These are phyloP conservation scores for Entomortierella lignicola DNA, from an alignment of 192 early-diverging fungal genomes.

Conservation along the genomic window DNA sequence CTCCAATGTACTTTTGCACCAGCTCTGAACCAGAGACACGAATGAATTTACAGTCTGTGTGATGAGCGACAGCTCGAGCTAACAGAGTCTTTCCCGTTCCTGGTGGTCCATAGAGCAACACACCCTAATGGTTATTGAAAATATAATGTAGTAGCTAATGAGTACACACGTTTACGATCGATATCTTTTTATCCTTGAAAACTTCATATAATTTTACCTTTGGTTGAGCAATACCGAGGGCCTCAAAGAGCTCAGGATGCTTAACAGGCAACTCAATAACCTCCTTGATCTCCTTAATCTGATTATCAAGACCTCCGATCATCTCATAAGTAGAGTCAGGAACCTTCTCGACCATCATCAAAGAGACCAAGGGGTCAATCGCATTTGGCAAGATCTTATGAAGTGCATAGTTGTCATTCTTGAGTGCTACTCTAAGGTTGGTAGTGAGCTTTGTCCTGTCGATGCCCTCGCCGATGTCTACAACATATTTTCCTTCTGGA, in stretches of 20 bases:
- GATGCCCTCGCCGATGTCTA: constrained; percentile 92
- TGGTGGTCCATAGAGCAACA: constrained; percentile 91
- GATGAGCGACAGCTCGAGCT: constrained; percentile 92
- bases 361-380: constrained; percentile 98
- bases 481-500: constrained; percentile 98
- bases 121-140: constrained; percentile 74
- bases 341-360: constrained; percentile 99
- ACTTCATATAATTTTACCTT: constrained; percentile 64
- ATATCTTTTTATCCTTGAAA: background rate
- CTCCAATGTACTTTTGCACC: constrained; percentile 94
- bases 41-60: constrained; percentile 93
- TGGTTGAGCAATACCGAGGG: constrained; percentile 98
- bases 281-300: constrained; percentile 99
- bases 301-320: constrained; percentile 98
- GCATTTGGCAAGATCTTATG: constrained; percentile 97
- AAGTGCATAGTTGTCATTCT: constrained; percentile 91
- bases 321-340: constrained; percentile 99
- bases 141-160: background rate
- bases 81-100: constrained; percentile 91
- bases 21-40: constrained; percentile 91
- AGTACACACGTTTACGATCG: background rate
- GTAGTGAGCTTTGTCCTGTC: constrained; percentile 93
- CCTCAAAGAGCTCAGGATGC: constrained; percentile 98
- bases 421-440: constrained; percentile 92
- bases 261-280: constrained; percentile 99